These are phyloP conservation scores for Ascochyta rabiei DNA, from an alignment of 2,329 filamentous ascomycete species.

Conservation along the genomic window DNA sequence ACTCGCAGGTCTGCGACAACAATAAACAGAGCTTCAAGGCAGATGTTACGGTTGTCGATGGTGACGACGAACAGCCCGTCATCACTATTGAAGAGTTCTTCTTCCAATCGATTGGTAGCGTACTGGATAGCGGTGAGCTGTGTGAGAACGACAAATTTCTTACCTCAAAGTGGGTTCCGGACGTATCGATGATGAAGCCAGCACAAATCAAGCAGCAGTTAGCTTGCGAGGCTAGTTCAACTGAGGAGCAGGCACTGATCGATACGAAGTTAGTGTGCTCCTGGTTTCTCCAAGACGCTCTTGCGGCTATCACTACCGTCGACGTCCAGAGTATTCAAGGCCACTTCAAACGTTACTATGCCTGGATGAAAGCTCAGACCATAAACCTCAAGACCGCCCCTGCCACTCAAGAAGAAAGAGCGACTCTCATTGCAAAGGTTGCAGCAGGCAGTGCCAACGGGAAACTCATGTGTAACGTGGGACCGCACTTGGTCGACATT, in stretches of 20 bases:
- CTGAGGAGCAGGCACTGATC: background rate
- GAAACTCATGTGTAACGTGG: constrained; percentile 4
- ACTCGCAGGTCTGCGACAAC: constrained; percentile 7
- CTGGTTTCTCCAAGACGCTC: constrained; percentile 1
- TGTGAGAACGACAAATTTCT: constrained; percentile 14
- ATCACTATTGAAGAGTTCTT: constrained; percentile 9
- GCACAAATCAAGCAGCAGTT: background rate
- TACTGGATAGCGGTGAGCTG: background rate
- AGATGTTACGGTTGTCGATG: constrained; percentile 3
- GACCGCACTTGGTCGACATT: constrained; percentile 5
- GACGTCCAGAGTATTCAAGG: background rate
- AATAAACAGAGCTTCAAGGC: constrained; percentile 22
- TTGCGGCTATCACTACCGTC: background rate
- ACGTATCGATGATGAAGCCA: constrained; percentile 1
- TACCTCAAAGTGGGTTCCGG: constrained; percentile 4
- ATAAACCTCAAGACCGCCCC: background rate
- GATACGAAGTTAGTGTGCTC: constrained; percentile 4
- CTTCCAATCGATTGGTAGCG: constrained; percentile 9
- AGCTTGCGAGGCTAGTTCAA: background rate
- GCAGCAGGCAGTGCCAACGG: background rate
- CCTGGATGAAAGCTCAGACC: constrained; percentile 6
- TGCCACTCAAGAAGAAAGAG: background rate
- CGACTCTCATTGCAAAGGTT: background rate
- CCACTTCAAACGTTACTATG: constrained; percentile 7
- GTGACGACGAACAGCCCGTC: background rate